phyloP scores from a whole-genome alignment of 176 grass and related monocot species.

The Aegilops bicornis region DNA sequence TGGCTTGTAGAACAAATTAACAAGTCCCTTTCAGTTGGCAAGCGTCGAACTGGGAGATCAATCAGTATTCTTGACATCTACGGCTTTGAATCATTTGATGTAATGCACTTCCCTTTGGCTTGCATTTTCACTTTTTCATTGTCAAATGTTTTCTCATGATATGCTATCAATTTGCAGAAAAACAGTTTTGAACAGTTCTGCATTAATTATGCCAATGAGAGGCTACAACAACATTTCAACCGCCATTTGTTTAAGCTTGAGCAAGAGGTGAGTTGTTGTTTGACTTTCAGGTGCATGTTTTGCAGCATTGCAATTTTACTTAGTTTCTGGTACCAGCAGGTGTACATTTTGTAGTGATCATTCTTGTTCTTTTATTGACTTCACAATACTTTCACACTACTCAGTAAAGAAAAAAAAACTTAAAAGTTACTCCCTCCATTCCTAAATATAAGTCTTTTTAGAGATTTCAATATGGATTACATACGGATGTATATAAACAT shows the following conservation, averaged over 20 bases:
- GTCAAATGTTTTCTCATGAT: slow-evolving; percentile 34
- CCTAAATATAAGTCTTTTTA: too few relatives aligned
- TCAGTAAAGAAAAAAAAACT: background rate
- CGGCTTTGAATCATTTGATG: slow-evolving; percentile 96
- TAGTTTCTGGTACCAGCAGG: background rate
- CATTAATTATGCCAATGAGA: slow-evolving; percentile 99
- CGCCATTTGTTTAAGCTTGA: slow-evolving; percentile 98
- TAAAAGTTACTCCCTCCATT: background rate
- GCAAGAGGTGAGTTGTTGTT: slow-evolving; percentile 65
- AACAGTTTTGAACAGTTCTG: slow-evolving; percentile 99
- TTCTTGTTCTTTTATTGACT: background rate
- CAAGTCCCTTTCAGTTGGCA: slow-evolving; percentile 83
- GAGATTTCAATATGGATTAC: too few relatives aligned
- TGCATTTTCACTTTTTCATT: slow-evolving; percentile 15
- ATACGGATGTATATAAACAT: too few relatives aligned
- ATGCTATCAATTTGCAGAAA: slow-evolving; percentile 48
- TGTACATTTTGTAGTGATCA: background rate
- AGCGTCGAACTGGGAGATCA: slow-evolving; percentile 89
- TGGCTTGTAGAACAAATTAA: slow-evolving; percentile 99
- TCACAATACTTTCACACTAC: background rate
- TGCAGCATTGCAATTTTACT: background rate
- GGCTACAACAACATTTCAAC: slow-evolving; percentile 98
- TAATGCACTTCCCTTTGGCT: slow-evolving; percentile 43
- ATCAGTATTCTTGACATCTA: slow-evolving; percentile 99
- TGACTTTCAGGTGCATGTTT: background rate